These are phyloP conservation scores for Aschersonia sp. DNA, from an alignment of 2,329 filamentous ascomycete genomes.

Conservation along the genomic window DNA sequence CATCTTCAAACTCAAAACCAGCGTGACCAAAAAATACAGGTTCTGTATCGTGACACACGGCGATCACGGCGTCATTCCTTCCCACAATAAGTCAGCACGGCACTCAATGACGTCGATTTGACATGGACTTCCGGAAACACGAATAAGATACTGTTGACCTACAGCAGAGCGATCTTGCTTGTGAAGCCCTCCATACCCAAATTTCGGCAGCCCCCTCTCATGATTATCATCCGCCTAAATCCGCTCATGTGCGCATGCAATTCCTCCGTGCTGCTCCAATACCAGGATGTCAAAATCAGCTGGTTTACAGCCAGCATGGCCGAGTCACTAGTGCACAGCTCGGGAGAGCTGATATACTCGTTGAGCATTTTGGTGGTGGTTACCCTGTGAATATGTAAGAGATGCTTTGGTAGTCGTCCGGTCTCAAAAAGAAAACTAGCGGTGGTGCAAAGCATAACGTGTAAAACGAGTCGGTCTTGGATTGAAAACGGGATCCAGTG, in stretches of 20 bases:
- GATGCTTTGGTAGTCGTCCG: constrained; percentile 27
- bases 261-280: constrained; percentile 31
- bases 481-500: constrained; percentile 31
- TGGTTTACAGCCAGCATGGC: constrained; percentile 32
- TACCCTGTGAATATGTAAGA: constrained; percentile 27
- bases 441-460: constrained; percentile 33
- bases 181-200: constrained; percentile 31
- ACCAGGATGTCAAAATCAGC: constrained; percentile 37
- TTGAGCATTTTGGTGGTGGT: constrained; percentile 30
- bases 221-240: constrained; percentile 30
- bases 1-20: constrained; percentile 27
- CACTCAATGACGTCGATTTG: neutral
- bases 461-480: constrained; percentile 32
- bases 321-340: constrained; percentile 25
- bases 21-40: constrained; percentile 24
- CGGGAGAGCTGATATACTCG: constrained; percentile 23
- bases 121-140: too few species aligned
- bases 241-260: constrained; percentile 30
- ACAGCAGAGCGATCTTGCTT: constrained; percentile 34
- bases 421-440: constrained; percentile 36
- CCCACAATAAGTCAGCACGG: constrained; percentile 5
- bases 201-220: constrained; percentile 29
- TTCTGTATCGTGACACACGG: constrained; percentile 29
- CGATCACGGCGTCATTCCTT: constrained; percentile 32
- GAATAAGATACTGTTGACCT: constrained; percentile 8